Conservation (phyloP, 2,329 filamentous ascomycete genomes). For the Calonectria crousiana region DNA sequence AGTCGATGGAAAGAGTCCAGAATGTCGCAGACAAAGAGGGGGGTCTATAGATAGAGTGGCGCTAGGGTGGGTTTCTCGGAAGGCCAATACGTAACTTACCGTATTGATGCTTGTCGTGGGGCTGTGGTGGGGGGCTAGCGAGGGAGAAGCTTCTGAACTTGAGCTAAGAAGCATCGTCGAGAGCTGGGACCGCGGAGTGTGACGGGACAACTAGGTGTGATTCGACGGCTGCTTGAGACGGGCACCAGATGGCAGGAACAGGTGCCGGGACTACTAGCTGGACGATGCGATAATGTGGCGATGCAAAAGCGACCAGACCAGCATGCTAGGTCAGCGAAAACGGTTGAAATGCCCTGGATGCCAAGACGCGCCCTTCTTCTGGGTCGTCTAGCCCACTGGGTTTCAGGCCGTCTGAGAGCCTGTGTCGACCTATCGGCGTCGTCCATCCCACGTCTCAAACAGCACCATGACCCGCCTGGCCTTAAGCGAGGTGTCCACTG, state of each 20-base stretch:
- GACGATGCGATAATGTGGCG: slow-evolving; percentile 4
- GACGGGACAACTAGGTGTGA: slow-evolving; percentile 16
- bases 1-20: slow-evolving; percentile 36
- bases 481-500: slow-evolving; percentile 43
- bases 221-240: slow-evolving; percentile 13
- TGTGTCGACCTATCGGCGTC: slow-evolving; percentile 35
- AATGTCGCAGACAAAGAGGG: slow-evolving; percentile 33
- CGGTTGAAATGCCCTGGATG: slow-evolving; percentile 10
- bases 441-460: slow-evolving; percentile 38
- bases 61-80: slow-evolving; percentile 14
- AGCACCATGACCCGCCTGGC: slow-evolving; percentile 39
- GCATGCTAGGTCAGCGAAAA: neutral
- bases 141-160: neutral
- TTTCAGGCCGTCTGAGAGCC: slow-evolving; percentile 44
- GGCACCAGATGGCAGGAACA: slow-evolving; percentile 1
- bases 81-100: neutral
- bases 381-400: slow-evolving; percentile 37
- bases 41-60: slow-evolving; percentile 25
- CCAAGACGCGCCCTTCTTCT: slow-evolving; percentile 27
- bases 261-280: neutral
- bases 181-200: slow-evolving; percentile 18
- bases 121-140: slow-evolving; percentile 1
- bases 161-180: slow-evolving; percentile 10
- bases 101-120: slow-evolving; percentile 6
- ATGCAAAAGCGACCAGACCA: neutral